These are phyloP conservation scores for Lactarius vividus DNA, from an alignment of 768 basidiomycete genomes.

Conservation along the genomic window DNA sequence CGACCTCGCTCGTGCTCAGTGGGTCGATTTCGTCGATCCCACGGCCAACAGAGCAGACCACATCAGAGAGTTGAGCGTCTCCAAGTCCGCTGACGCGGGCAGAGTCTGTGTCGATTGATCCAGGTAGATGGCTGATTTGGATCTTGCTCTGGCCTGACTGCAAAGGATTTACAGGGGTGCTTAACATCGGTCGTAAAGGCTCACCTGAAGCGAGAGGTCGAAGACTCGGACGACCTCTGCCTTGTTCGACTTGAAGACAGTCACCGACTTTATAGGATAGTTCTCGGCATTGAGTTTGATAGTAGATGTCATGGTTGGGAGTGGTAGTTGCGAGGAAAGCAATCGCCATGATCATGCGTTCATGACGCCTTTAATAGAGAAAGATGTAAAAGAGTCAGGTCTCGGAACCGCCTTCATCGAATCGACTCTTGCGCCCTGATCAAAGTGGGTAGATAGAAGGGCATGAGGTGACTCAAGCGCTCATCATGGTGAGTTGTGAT, in stretches of 20 bases:
- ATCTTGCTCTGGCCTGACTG: slow-evolving; percentile 56
- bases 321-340: neutral
- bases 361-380: neutral
- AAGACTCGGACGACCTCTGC: slow-evolving; percentile 58
- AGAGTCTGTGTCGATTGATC: slow-evolving; percentile 49
- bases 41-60: slow-evolving; percentile 45
- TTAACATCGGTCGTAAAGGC: slow-evolving; percentile 4
- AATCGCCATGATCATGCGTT: too few relatives aligned
- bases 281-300: slow-evolving; percentile 32
- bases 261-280: slow-evolving; percentile 51
- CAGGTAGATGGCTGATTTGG: slow-evolving; percentile 48
- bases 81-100: slow-evolving; percentile 52
- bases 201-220: slow-evolving; percentile 48
- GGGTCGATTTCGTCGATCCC: slow-evolving; percentile 26
- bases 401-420: neutral
- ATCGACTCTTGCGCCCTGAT: neutral
- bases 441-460: neutral
- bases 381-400: neutral
- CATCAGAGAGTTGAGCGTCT: slow-evolving; percentile 51
- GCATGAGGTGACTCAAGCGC: neutral
- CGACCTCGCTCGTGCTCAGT: slow-evolving; percentile 29
- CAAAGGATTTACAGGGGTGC: neutral
- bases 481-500: slow-evolving; percentile 15
- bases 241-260: slow-evolving; percentile 53
- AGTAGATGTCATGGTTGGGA: slow-evolving; percentile 8